Evolutionary conservation across 2,329 filamentous ascomycete species (phyloP), one percentile per base, ranked within the genome.

Genomic region (Paracamarosporium sp.): DNA sequence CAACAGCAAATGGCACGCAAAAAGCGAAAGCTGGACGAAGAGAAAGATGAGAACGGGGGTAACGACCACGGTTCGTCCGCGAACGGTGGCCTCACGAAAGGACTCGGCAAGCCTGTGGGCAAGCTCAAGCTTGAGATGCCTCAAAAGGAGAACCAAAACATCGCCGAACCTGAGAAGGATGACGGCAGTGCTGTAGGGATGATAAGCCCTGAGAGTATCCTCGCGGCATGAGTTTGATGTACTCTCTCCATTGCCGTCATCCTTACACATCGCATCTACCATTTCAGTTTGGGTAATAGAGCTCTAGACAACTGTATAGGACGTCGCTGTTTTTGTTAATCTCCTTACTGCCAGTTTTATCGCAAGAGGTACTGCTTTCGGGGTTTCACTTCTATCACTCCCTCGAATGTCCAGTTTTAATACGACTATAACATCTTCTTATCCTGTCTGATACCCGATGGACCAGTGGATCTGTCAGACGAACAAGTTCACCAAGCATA

Each of bases 1-100:
- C 91, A 93, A 74, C 88, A 92, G 53, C 90, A 91, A 30, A 86
- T 92, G 64, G 90, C 91, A 55, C 93, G 93, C 81, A 95, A 94
- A 79, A 93, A 91, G 80, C 91, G 93, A 80, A 94, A 94, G 70
- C 68, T 82, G 9, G 81, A 83, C 54, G 81, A 83, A 56, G 76
- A 71, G 24, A 79, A 75, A 55, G 75, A 78, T 54, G 73, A 75
- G 31, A 72, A 68, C 47, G 66, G 63, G 15, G 64, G 62, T n/a
- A 69, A 73, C 50, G 67, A 60, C 20, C 65, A 68, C 30, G 62
- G 59, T 25, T 24, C 53, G 46, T 57, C 55, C 9, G 47, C 35
- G 2, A 65, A 61, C 41, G 60, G 61, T 35, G 64, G 67, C 22
- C 65, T 69, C 24, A 64, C 69, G 22, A 76, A 73, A 59, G 71